These are phyloP conservation scores for Przewalskia tangutica DNA, from an alignment of 257 asterid genomes.

Conservation along the genomic window DNA sequence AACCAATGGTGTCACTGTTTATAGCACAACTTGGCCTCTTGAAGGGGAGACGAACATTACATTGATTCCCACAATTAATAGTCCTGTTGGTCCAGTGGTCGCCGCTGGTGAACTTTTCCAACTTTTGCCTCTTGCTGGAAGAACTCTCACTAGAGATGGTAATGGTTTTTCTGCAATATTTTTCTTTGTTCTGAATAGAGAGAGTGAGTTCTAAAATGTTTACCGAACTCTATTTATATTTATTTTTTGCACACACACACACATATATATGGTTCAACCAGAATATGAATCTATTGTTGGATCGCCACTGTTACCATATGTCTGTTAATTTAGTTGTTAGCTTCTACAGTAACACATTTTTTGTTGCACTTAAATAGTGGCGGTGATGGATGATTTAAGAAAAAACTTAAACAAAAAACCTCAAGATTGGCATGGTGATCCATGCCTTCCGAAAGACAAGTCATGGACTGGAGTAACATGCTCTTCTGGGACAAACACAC, in stretches of 20 bases:
- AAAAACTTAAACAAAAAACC: conserved; percentile 28
- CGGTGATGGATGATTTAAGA: conserved; percentile 45
- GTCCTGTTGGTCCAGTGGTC: conserved; percentile 73
- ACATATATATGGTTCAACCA: no score
- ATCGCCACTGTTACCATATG: not conserved
- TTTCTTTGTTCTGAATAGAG: not conserved
- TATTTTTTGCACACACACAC: no score
- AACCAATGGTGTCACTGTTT: conserved; percentile 43
- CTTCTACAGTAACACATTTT: not conserved
- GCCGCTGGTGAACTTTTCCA: conserved; percentile 78
- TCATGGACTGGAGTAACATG: conserved; percentile 75
- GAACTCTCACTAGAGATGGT: conserved; percentile 74
- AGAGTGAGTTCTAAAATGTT: no score
- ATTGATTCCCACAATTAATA: conserved; percentile 28
- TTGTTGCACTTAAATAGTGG: conserved; percentile 28
- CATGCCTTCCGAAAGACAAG: conserved; percentile 55
- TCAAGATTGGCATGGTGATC: conserved; percentile 86
- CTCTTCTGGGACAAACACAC: conserved; percentile 15
- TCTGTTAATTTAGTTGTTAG: not conserved
- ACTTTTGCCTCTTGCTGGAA: conserved; percentile 43
- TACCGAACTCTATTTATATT: no score
- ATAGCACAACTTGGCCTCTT: conserved; percentile 58
- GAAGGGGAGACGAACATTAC: conserved; percentile 40
- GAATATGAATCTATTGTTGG: not conserved
- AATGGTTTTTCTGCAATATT: not conserved